phyloP scores from a whole-genome alignment of 805 yeast genomes.

The Phaffomyces opuntiae region DNA sequence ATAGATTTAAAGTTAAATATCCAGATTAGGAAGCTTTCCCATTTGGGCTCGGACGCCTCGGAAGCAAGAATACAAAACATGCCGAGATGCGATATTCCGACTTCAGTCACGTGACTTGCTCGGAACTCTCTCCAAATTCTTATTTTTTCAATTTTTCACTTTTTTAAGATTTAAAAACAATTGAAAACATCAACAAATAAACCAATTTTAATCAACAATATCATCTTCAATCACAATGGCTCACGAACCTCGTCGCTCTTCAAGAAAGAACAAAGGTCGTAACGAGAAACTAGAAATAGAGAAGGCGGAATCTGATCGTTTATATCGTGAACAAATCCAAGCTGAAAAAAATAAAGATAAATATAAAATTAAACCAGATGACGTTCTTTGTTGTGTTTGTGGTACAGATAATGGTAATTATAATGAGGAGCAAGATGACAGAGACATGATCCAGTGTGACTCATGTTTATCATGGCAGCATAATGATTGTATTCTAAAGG shows the following conservation, averaged over 20 bases:
- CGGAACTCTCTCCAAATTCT: not conserved
- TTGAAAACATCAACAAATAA: no score
- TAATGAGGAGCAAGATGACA: conserved; percentile 48
- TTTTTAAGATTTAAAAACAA: not conserved
- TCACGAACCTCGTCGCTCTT: conserved; percentile 32
- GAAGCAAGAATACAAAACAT: not conserved
- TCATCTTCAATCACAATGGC: conserved; percentile 2
- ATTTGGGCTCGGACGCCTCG: not conserved
- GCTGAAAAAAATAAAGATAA: conserved; percentile 9
- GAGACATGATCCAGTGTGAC: conserved; percentile 63
- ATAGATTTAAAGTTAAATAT: not conserved
- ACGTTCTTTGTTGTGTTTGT: conserved; percentile 54
- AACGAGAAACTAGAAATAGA: conserved; percentile 25
- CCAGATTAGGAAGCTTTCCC: not conserved
- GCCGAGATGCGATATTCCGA: not conserved
- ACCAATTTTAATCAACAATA: no score
- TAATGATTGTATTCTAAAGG: conserved; percentile 48
- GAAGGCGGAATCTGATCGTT: conserved; percentile 24
- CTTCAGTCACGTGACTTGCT: not conserved
- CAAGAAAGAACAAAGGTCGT: conserved; percentile 36
- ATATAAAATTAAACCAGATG: conserved; percentile 19
- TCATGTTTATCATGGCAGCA: conserved; percentile 70
- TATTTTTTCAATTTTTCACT: not conserved
- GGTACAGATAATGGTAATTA: conserved; percentile 53
- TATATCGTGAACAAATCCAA: conserved; percentile 8